A percentile compares a stretch with the other conserved stretches of the same genome.
Evolutionary conservation across 1,284 basidiomycete species (phyloP).

Genomic region (Ceratobasidium sp.): DNA sequence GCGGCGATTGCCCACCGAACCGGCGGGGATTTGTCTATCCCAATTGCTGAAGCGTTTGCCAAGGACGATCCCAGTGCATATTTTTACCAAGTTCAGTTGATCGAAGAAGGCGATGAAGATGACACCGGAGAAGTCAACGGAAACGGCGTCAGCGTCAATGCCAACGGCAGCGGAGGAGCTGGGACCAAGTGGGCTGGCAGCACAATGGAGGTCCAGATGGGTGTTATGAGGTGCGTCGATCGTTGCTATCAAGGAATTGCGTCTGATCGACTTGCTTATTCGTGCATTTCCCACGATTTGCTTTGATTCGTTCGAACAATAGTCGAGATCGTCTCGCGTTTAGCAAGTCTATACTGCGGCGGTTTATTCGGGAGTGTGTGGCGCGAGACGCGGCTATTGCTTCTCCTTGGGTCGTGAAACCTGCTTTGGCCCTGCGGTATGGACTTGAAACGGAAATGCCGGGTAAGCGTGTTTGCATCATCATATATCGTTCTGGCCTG

Average conservation of each 20-base stretch:
- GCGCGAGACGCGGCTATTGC: slow-evolving; percentile 89
- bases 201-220: slow-evolving; percentile 80
- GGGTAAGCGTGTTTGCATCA: slow-evolving; percentile 61
- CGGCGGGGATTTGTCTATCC: slow-evolving; percentile 79
- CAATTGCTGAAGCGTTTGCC: slow-evolving; percentile 71
- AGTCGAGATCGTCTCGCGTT: slow-evolving; percentile 92
- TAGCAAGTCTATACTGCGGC: slow-evolving; percentile 94
- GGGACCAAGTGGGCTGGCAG: slow-evolving; percentile 58
- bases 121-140: slow-evolving; percentile 38
- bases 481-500: neutral
- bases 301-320: neutral
- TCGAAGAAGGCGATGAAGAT: slow-evolving; percentile 65
- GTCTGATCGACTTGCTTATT: neutral
- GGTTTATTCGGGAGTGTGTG: slow-evolving; percentile 94
- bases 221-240: slow-evolving; percentile 73
- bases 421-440: slow-evolving; percentile 79
- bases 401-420: slow-evolving; percentile 94
- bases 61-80: slow-evolving; percentile 85
- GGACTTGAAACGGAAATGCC: slow-evolving; percentile 85
- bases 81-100: slow-evolving; percentile 85
- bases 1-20: slow-evolving; percentile 61
- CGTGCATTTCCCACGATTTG: neutral
- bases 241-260: neutral
- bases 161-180: neutral
- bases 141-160: slow-evolving; percentile 12